phyloP scores from a whole-genome alignment of 306 rosid genomes.

The barrel medic (Medicago truncatula) region DNA sequence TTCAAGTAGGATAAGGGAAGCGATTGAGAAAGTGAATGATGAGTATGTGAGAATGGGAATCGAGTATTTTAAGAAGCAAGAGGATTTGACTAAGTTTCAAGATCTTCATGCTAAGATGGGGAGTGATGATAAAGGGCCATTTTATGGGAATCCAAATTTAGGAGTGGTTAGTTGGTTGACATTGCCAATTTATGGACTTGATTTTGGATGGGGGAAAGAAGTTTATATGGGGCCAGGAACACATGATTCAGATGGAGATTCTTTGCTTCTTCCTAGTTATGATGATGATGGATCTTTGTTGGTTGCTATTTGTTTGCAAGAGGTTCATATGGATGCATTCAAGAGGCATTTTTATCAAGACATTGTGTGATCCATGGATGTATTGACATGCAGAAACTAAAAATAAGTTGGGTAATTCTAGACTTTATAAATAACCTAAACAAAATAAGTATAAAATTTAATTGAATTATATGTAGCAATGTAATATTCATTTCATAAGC shows the following conservation, averaged over 20 bases:
- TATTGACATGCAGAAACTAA: neutral
- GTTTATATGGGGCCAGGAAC: slow-evolving; percentile 58
- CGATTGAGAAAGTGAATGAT: slow-evolving; percentile 55
- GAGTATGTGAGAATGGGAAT: slow-evolving; percentile 49
- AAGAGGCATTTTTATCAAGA: slow-evolving; percentile 58
- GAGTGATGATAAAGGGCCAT: slow-evolving; percentile 41
- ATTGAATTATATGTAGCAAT: neutral
- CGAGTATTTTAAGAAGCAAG: slow-evolving; percentile 53
- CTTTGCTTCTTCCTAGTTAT: slow-evolving; percentile 46
- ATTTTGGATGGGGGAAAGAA: slow-evolving; percentile 78
- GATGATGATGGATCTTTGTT: slow-evolving; percentile 56
- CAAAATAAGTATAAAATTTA: neutral
- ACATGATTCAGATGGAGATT: slow-evolving; percentile 55
- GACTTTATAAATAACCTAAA: slow-evolving; percentile 1
- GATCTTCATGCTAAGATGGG: slow-evolving; percentile 47
- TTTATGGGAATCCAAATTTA: slow-evolving; percentile 59
- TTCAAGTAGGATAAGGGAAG: slow-evolving; percentile 57
- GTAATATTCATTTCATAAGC: neutral
- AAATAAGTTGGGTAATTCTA: neutral
- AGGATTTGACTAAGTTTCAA: slow-evolving; percentile 56
- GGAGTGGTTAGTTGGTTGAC: slow-evolving; percentile 66
- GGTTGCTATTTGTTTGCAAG: slow-evolving; percentile 57
- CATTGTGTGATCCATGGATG: slow-evolving; percentile 10
- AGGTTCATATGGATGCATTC: slow-evolving; percentile 57
- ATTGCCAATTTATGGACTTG: slow-evolving; percentile 56